Evolutionary conservation across 192 early-diverging fungal species (phyloP), one percentile per base, ranked within the genome.

Genomic region (Rhizoclosmatium globosum): DNA sequence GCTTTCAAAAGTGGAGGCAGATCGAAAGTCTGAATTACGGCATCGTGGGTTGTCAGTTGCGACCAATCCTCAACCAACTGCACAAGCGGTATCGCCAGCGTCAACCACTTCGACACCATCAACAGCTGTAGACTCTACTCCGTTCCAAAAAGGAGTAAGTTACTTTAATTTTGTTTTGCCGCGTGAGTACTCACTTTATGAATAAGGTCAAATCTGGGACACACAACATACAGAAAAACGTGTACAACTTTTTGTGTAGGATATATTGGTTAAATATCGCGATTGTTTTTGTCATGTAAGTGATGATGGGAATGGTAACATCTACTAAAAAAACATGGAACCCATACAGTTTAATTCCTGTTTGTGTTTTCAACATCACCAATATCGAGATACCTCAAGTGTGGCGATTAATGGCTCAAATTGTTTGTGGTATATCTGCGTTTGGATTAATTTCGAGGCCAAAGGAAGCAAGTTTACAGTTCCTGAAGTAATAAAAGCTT

Each of bases 231-330:
- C 62, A 17, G 13, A 38, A 38, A 4, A 2, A 76, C 38, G 23
- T 74, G 13, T 44, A 64, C 57, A n/a, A 74, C n/a, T 74, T 46
- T 41, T 56, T 76, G 61, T 47, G 19, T 19, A 38, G 64, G 13
- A 42, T 76, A 42, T 76, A 76, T 42, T 76, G 64, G 61, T 38
- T 59, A 13, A 38, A 76, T 66, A n/a, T 76, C 4, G 61, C 74
- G 15, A 43, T 76, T 15, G 47, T 66, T 1, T 65, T 76, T 76
- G 48, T 76, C 4, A 76, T 76, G 74, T 67, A 43, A 76, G 74
- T 56, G 61, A 44, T 13, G 46, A 68, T 31, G 31, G 31, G 31
- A 17, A 60, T 45, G 11, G 19, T 58, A 9, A 38, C 47, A 15
- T 4, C 9, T 56, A 17, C 2, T 53, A 47, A 66, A 39, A 11